Evolutionary conservation across 2,329 filamentous ascomycete genomes (phyloP), one percentile per base, ranked within the genome.

Genomic region (Botrytis hyacinthi): DNA sequence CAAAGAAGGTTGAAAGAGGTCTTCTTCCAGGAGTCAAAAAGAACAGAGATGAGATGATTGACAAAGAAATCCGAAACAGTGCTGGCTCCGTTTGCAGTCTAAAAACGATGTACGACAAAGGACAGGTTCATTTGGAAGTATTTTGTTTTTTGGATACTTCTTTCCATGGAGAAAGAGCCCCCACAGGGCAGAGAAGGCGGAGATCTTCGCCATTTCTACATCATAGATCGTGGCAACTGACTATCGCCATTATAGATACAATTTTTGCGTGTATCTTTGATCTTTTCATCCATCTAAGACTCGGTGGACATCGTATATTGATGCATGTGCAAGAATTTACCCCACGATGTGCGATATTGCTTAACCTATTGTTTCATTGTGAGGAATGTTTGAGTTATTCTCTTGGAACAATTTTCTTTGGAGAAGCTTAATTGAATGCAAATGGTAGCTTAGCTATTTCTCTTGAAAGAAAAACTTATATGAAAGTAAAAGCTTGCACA

Each of bases 371-470:
- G 51, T 69, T 57, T 57, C 14, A 44, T 69, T 69, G 48, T 42
- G n/a, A 57, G 48, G 37, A 57, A 69, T 69, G 66, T 42, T 42
- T 26, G 37, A n/a, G n/a, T 69, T 57, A 7, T 42, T 32, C 9
- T 29, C 35, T n/a, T 57, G 37, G n/a, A 32, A 20, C 26, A 2
- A 10, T 32, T 69, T 68, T 59, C 66, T 57, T 69, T 57, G 14
- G 48, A 42, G 54, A 71, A 63, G 57, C 54, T 40, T 32, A 51
- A 35, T 71, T 63, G 29, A 40, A 63, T 71, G 57, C 68, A 71
- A 46, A 63, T 71, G 54, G 54, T 37, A 71, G 54, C 44, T 48
- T 69, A 57, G 66, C 16, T 57, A 32, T 44, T n/a, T 59, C 22
- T 20, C 18, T 18, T 69, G 66, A 69, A 69, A 69, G 66, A 57